Conservation (phyloP, 306 rosid genomes). For the Calophaca sinica region DNA sequence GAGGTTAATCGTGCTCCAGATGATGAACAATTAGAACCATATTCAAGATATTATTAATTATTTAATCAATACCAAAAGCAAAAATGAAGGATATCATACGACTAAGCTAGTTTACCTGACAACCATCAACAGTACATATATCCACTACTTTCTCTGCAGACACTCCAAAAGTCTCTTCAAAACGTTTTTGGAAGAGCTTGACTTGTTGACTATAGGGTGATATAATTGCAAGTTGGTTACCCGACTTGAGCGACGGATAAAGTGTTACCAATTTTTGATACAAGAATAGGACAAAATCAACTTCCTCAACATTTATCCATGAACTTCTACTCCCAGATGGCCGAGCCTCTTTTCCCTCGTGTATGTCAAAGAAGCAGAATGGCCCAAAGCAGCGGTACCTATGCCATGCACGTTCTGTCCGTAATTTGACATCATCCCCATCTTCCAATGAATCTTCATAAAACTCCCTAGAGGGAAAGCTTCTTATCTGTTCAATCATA, state of each 20-base stretch:
- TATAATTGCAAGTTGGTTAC: conserved; percentile 81
- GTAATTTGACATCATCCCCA: conserved; percentile 62
- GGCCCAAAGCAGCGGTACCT: conserved; percentile 85
- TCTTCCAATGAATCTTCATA: conserved; percentile 81
- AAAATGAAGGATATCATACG: conserved; percentile 33
- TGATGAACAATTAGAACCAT: conserved; percentile 25
- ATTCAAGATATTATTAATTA: conserved; percentile 18
- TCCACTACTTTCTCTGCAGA: conserved; percentile 83
- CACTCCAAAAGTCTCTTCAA: conserved; percentile 72
- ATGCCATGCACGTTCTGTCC: conserved; percentile 82
- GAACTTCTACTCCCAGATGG: conserved; percentile 75
- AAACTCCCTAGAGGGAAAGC: conserved; percentile 91
- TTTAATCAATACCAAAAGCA: conserved; percentile 3
- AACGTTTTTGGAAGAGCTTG: conserved; percentile 76
- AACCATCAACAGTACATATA: conserved; percentile 90
- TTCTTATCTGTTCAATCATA: conserved; percentile 69
- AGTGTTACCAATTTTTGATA: conserved; percentile 74
- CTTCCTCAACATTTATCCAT: conserved; percentile 80
- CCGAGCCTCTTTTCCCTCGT: conserved; percentile 74
- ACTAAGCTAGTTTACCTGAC: conserved; percentile 73
- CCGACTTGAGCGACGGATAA: conserved; percentile 76
- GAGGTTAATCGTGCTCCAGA: conserved; percentile 9
- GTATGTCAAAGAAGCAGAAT: conserved; percentile 83
- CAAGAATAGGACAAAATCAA: conserved; percentile 80
- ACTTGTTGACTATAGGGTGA: conserved; percentile 91